phyloP scores from a whole-genome alignment of 331 rosid genomes.

The Rosa hybrid region DNA sequence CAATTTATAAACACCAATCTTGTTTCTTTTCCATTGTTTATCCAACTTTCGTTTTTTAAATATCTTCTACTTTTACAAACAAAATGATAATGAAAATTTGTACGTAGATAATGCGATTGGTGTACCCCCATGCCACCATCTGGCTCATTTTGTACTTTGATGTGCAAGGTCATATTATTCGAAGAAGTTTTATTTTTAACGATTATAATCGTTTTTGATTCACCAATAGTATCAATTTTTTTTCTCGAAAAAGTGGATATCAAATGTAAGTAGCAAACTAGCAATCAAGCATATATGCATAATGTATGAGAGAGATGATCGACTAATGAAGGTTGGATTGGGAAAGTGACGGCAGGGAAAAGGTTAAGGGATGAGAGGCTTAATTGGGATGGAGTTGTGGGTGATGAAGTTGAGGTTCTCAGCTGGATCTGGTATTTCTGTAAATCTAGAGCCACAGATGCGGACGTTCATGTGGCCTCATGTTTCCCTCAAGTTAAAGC shows the following conservation, averaged over 20 bases:
- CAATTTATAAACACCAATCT: background rate
- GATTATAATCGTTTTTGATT: background rate
- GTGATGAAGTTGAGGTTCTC: slow-evolving; percentile 34
- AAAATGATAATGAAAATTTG: background rate
- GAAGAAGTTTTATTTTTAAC: background rate
- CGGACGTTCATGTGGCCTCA: slow-evolving; percentile 18
- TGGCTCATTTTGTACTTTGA: background rate
- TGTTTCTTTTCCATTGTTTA: background rate
- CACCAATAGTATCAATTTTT: background rate
- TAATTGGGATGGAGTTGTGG: slow-evolving; percentile 17
- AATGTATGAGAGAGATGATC: slow-evolving; percentile 2
- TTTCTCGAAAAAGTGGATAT: background rate
- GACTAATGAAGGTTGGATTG: slow-evolving; percentile 20
- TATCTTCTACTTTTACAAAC: background rate
- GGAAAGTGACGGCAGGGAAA: slow-evolving; percentile 43
- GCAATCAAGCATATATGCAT: background rate
- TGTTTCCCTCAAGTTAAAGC: slow-evolving; percentile 9
- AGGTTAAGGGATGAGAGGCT: slow-evolving; percentile 25
- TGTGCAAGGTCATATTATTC: background rate
- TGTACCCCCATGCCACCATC: background rate
- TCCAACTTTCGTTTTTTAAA: background rate
- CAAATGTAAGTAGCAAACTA: background rate
- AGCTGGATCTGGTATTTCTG: slow-evolving; percentile 16
- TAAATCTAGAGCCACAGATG: slow-evolving; percentile 34
- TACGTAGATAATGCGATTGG: background rate